Evolutionary conservation across 1,284 basidiomycete genomes (phyloP), one percentile per base, ranked within the genome.

Genomic region (Porodaedalea pini): DNA sequence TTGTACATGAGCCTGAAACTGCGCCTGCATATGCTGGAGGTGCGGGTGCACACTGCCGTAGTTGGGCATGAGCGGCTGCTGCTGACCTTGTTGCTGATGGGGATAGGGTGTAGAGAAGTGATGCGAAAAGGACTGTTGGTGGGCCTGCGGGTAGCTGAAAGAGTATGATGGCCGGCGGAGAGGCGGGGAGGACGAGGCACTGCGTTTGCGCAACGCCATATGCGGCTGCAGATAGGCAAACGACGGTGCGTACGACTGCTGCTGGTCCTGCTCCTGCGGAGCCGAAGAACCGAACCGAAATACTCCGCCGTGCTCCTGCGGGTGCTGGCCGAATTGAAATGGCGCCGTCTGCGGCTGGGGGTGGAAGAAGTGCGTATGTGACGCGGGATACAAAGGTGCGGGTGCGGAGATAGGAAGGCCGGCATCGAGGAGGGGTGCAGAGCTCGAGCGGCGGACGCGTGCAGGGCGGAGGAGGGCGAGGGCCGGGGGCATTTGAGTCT

Each of bases 391-490:
- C 31, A 59, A 52, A 34, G 60, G 62, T 56, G 61, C 59, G 47
- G 61, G 39, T 27, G 61, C 54, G 11, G 63, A 52, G 27, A 60
- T 45, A 45, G 59, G 61, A 2, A 61, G 43, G 4, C 62, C 39
- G 29, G 65, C 67, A 10, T 67, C 59, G 34, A 69, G 63, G 29
- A 72, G 52, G 4, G 78, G 78, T 29, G 76, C 77, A 17, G 78
- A 80, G 49, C 75, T 78, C 19, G 77, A 78, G 37, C 79, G 77
- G 19, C 55, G 31, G 21, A 41, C 58, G 21, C 49, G 47, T 31
- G 17, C 31, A 2, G 49, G 49, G 3, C 15, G 34, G 31, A 29
- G 17, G 3, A 34, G 21, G 25, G 49, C 3, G 32, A 11, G 10
- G 1, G 32, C 31, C 7, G 11, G n/a, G 13, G 48, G 31, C 25